Conservation (phyloP, 371 early-diverging fungal species). For the Paraphysoderma sedebokerense region DNA sequence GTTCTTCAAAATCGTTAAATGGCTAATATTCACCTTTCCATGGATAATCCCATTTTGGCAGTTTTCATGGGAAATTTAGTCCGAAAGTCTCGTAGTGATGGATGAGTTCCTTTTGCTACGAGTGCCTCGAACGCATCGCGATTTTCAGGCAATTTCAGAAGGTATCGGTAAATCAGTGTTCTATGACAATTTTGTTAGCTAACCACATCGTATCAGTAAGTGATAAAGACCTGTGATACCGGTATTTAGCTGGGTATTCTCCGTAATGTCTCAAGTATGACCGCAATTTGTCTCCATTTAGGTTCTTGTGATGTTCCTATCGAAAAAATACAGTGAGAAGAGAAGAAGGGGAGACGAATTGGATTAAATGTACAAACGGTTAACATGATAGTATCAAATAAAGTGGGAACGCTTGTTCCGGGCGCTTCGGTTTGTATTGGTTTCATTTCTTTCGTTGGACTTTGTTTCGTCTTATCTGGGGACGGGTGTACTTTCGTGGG, state of each 20-base stretch:
- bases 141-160: constrained; percentile 28
- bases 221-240: constrained; percentile 4
- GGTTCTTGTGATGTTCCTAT: too few relatives aligned
- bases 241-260: constrained; percentile 19
- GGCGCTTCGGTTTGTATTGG: too few relatives aligned
- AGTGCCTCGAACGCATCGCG: constrained; percentile 24
- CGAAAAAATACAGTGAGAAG: too few relatives aligned
- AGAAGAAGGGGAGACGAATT: too few relatives aligned
- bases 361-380: too few relatives aligned
- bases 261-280: constrained; percentile 21
- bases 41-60: constrained; percentile 17
- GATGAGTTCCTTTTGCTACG: constrained; percentile 20
- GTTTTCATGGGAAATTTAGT: constrained; percentile 22
- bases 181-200: not conserved
- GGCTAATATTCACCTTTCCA: constrained; percentile 24
- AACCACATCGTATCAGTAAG: not conserved
- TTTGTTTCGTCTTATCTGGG: too few relatives aligned
- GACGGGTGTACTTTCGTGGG: too few relatives aligned
- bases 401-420: too few relatives aligned
- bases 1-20: too few relatives aligned
- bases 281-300: constrained; percentile 13
- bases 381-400: too few relatives aligned
- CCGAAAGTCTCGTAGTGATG: constrained; percentile 15
- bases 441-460: too few relatives aligned
- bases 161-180: constrained; percentile 25